Percentiles rank a stretch among this genome's conserved stretches.
phyloP scores from a whole-genome alignment of 768 basidiomycete genomes.

The Boletus sp. region DNA sequence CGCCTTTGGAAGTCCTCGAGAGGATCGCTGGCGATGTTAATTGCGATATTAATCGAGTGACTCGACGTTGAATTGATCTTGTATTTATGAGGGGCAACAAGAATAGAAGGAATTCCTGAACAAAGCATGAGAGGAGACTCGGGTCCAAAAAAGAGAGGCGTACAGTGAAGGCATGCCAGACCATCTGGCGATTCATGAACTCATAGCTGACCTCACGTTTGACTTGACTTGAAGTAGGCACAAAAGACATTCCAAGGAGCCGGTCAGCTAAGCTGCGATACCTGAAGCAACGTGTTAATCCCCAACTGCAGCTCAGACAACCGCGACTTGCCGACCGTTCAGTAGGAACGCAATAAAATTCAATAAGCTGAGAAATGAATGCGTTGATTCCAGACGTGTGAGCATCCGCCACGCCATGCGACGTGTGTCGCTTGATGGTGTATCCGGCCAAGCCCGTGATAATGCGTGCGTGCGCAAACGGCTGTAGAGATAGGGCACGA shows the following conservation, averaged over 20 bases:
- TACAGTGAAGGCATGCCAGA: constrained; percentile 98
- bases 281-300: constrained; percentile 41
- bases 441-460: constrained; percentile 87
- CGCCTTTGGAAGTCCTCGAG: constrained; percentile 27
- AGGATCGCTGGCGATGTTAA: constrained; percentile 31
- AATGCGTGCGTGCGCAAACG: constrained; percentile 75
- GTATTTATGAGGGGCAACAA: constrained; percentile 81
- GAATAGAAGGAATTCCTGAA: constrained; percentile 93
- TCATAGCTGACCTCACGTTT: constrained; percentile 93
- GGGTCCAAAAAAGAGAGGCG: constrained; percentile 23
- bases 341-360: constrained; percentile 84
- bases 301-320: not conserved
- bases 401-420: constrained; percentile 73
- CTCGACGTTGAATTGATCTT: constrained; percentile 57
- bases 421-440: constrained; percentile 74
- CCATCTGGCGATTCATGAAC: constrained; percentile 99
- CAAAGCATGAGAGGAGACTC: constrained; percentile 2
- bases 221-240: constrained; percentile 65
- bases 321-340: constrained; percentile 69
- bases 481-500: constrained; percentile 76
- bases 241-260: constrained; percentile 68
- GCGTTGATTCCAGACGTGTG: constrained; percentile 62
- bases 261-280: constrained; percentile 85
- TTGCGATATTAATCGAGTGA: constrained; percentile 37
- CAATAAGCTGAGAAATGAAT: constrained; percentile 59